Conservation (phyloP, 495 filamentous ascomycete species). For the Tuber microsphaerosporum region DNA sequence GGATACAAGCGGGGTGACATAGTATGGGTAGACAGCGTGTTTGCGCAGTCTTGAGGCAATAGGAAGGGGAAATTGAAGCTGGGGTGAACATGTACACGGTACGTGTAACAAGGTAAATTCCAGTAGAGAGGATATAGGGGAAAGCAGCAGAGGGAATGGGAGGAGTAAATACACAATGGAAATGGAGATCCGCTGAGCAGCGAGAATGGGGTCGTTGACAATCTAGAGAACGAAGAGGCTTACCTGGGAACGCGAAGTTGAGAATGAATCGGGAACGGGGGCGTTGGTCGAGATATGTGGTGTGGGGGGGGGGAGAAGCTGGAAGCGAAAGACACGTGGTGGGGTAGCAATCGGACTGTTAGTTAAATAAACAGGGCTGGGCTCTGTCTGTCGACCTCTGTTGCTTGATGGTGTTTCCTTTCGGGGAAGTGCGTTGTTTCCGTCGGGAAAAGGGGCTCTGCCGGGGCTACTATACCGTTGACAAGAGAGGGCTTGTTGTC, state of each 20-base stretch:
- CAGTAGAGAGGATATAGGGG: background rate
- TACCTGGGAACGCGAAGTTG: background rate
- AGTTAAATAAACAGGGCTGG: background rate
- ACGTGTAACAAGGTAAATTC: background rate
- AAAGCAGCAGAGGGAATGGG: background rate
- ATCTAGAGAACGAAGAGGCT: background rate
- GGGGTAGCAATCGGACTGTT: constrained; percentile 13
- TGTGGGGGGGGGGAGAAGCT: constrained; percentile 24
- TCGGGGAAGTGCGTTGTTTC: constrained; percentile 13
- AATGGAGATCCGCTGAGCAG: background rate
- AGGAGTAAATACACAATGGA: background rate
- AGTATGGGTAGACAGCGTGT: background rate
- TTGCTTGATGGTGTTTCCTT: constrained; percentile 14
- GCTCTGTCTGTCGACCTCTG: background rate
- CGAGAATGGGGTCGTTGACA: background rate
- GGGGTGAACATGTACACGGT: background rate
- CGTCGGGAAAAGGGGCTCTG: constrained; percentile 29
- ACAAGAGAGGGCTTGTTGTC: constrained; percentile 29
- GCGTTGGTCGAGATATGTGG: constrained; percentile 14
- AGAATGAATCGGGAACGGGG: constrained; percentile 13
- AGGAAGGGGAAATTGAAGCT: background rate
- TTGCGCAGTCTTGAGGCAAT: background rate
- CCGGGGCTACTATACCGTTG: constrained; percentile 17
- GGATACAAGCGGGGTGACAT: background rate
- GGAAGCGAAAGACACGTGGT: constrained; percentile 27